Base-by-base conservation (phyloP, 1,284 basidiomycete species). In the Ganoderma meredithae region DNA sequence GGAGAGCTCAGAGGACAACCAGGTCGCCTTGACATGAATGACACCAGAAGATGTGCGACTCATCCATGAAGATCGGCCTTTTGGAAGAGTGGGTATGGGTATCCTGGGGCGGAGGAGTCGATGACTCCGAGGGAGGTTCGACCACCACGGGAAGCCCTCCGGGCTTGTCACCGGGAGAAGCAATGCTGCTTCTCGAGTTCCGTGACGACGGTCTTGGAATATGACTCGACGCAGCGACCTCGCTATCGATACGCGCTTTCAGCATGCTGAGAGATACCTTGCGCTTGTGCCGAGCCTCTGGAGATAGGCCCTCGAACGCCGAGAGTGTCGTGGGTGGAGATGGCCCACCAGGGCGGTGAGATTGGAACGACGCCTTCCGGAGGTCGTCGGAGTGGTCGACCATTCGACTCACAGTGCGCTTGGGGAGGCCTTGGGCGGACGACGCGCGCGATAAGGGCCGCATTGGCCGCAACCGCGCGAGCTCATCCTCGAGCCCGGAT, bases 21-120 rank as follows among this genome's bases (percentile, higher is more conserved):
- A 94, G 80, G 78, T 95, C 93, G 53, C 92, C 93, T 62, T 82
- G 84, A 83, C 93, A 95, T 39, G 90, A 88, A 74, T 88, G 84
- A 80, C 93, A 95, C 92, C 93, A 95, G 80, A 95, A 94, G 17
- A 95, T 86, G 77, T 94, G 93, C 31, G 91, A 88, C 74, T 94
- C 92, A 75, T 95, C 93, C 80, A 93, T 81, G 76, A 94, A 93
- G 75, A 93, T 90, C 7, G 89, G 84, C 68, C 88, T 86, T 69
- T 75, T 76, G 62, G 64, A 22, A 2, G 60, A 12, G 31, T 60
- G 71, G 10, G 69, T 66, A 47, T 60, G 69, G 40, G 41, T 60
- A 49, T 62, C 72, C 12, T 67, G 71, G 22, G 68, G 75, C 49
- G 72, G 71, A 27, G 52, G 52, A 17, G 27, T 55, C 12, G 52